Evolutionary conservation across 1,284 basidiomycete species (phyloP).

Genomic region (Malassezia furfur): DNA sequence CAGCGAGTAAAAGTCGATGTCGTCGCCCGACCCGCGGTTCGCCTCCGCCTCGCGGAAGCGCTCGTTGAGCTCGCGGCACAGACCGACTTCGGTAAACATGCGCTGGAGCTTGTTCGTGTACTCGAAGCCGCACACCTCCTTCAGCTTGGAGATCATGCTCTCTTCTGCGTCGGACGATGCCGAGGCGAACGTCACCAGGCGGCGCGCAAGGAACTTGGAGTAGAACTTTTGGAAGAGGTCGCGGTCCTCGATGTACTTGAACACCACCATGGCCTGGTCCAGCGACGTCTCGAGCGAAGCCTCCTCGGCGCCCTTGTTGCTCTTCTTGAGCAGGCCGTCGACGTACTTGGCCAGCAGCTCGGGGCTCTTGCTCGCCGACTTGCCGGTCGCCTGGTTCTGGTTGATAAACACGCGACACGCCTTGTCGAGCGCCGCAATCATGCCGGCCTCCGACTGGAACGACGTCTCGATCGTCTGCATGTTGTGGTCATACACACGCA

Average conservation of each 20-base stretch:
- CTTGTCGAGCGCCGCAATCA: slow-evolving; percentile 81
- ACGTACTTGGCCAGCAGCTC: slow-evolving; percentile 90
- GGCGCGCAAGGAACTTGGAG: slow-evolving; percentile 87
- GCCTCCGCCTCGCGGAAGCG: slow-evolving; percentile 90
- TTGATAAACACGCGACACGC: slow-evolving; percentile 96
- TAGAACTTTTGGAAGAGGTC: slow-evolving; percentile 99
- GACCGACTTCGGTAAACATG: slow-evolving; percentile 97
- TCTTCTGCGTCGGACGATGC: slow-evolving; percentile 94
- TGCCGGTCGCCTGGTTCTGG: slow-evolving; percentile 64
- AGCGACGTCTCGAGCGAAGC: slow-evolving; percentile 78
- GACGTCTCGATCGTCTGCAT: slow-evolving; percentile 78
- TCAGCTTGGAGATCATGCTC: slow-evolving; percentile 96
- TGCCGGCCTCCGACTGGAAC: slow-evolving; percentile 88
- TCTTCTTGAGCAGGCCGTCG: slow-evolving; percentile 83
- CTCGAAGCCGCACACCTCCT: slow-evolving; percentile 96
- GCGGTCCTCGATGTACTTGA: slow-evolving; percentile 99
- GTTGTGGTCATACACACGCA: slow-evolving; percentile 86
- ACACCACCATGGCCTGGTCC: slow-evolving; percentile 88
- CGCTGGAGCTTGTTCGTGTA: slow-evolving; percentile 95
- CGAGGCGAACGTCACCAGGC: slow-evolving; percentile 81
- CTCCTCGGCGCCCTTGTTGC: slow-evolving; percentile 83
- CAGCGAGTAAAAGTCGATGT: slow-evolving; percentile 80
- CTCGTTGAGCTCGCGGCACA: slow-evolving; percentile 91
- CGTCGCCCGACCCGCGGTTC: slow-evolving; percentile 56
- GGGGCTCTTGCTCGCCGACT: slow-evolving; percentile 60